Percentiles rank a stretch among this genome's conserved stretches.
phyloP scores from a whole-genome alignment of 2,329 filamentous ascomycete species.

The Fusarium albidum region DNA sequence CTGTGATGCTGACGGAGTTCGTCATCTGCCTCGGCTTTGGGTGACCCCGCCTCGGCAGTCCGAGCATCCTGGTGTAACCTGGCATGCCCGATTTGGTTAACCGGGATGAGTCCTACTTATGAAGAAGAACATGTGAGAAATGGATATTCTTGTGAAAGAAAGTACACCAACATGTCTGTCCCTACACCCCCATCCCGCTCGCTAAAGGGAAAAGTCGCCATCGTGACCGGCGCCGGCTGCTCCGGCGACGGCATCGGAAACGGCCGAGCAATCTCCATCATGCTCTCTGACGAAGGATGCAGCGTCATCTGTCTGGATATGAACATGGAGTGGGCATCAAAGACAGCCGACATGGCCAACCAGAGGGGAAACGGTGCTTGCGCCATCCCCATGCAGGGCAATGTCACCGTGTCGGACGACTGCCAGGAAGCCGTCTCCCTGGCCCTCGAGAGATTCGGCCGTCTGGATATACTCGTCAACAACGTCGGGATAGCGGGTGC shows the following conservation, averaged over 20 bases:
- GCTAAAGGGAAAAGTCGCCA: conserved; percentile 51
- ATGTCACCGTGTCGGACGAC: conserved; percentile 63
- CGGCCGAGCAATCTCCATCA: conserved; percentile 64
- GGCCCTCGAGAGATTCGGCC: conserved; percentile 59
- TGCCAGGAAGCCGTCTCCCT: conserved; percentile 54
- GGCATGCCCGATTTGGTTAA: too few relatives aligned
- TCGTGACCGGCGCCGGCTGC: conserved; percentile 68
- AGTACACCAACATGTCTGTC: conserved; percentile 13
- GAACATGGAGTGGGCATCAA: conserved; percentile 56
- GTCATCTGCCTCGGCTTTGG: too few relatives aligned
- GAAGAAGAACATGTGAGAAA: background rate
- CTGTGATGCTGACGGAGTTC: too few relatives aligned
- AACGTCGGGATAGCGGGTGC: conserved; percentile 70
- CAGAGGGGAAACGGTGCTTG: conserved; percentile 47
- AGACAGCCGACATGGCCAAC: conserved; percentile 62
- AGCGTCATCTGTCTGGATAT: conserved; percentile 67
- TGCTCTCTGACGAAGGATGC: conserved; percentile 67
- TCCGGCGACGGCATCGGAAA: conserved; percentile 67
- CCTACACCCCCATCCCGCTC: conserved; percentile 24
- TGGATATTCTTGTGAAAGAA: background rate
- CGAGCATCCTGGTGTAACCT: too few relatives aligned
- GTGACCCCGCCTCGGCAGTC: too few relatives aligned
- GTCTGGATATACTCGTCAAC: conserved; percentile 70
- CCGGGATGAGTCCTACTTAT: too few relatives aligned
- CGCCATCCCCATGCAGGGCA: conserved; percentile 54